Percentiles rank a stretch among this genome's conserved stretches.
Conservation (phyloP, 2,329 filamentous ascomycete species). For the Trichoderma pleuroti region DNA sequence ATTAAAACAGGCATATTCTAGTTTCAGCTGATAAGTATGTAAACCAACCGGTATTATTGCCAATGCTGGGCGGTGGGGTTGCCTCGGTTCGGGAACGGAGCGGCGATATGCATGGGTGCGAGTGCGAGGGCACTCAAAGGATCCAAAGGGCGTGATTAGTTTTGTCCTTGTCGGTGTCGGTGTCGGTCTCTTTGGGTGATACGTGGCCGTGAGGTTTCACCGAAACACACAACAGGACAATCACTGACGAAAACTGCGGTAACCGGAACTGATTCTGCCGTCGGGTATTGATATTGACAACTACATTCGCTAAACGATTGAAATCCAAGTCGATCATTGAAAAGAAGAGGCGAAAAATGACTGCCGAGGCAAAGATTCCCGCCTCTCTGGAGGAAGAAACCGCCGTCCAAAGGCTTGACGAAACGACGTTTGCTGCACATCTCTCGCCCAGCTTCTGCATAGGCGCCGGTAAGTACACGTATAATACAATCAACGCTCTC, state of each 20-base stretch:
- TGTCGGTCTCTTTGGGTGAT: neutral
- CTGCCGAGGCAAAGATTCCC: slow-evolving; percentile 2
- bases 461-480: slow-evolving; percentile 7
- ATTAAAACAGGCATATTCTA: neutral
- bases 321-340: neutral
- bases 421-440: slow-evolving; percentile 9
- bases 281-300: neutral
- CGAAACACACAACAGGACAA: neutral
- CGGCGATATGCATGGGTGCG: neutral
- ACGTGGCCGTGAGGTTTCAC: neutral
- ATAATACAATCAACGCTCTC: neutral
- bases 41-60: neutral
- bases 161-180: neutral
- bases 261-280: neutral
- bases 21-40: neutral
- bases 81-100: neutral
- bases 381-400: slow-evolving; percentile 12
- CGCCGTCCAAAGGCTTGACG: slow-evolving; percentile 9
- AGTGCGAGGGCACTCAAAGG: neutral
- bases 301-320: neutral
- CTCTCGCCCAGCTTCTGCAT: slow-evolving; percentile 16
- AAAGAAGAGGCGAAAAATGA: neutral
- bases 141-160: neutral
- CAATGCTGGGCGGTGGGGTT: neutral
- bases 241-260: neutral